Conservation (phyloP, 257 asterid species). For the Solanum acaule region DNA sequence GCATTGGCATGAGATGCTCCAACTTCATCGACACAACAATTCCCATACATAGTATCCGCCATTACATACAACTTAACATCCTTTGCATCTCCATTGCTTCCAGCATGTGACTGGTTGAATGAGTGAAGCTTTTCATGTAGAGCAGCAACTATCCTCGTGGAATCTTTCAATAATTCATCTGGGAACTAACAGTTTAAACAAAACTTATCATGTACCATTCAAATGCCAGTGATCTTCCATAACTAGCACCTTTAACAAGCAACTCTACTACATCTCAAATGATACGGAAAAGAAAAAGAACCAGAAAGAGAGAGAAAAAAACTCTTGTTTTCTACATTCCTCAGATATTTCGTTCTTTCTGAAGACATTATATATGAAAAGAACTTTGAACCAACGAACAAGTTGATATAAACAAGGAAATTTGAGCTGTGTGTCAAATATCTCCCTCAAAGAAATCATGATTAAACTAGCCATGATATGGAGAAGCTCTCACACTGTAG, state of each 20-base stretch:
- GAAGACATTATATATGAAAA: neutral
- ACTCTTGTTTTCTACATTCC: neutral
- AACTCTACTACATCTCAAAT: neutral
- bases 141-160: constrained; percentile 46
- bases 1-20: constrained; percentile 91
- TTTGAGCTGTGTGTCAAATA: constrained; percentile 25
- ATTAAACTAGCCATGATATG: neutral
- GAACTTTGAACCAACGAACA: neutral
- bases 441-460: constrained; percentile 49
- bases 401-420: neutral
- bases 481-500: neutral
- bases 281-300: neutral
- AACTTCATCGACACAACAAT: constrained; percentile 95
- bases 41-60: constrained; percentile 94
- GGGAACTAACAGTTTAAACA: constrained; percentile 43
- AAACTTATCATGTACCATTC: neutral
- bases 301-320: neutral
- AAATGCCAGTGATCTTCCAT: neutral
- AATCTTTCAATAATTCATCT: constrained; percentile 66
- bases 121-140: constrained; percentile 33
- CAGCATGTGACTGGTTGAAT: neutral
- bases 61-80: constrained; percentile 66
- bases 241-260: neutral
- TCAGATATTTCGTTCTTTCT: neutral
- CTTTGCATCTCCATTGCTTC: neutral